Base-by-base conservation (phyloP, 768 basidiomycete genomes). In the Russula griseocarnosa region DNA sequence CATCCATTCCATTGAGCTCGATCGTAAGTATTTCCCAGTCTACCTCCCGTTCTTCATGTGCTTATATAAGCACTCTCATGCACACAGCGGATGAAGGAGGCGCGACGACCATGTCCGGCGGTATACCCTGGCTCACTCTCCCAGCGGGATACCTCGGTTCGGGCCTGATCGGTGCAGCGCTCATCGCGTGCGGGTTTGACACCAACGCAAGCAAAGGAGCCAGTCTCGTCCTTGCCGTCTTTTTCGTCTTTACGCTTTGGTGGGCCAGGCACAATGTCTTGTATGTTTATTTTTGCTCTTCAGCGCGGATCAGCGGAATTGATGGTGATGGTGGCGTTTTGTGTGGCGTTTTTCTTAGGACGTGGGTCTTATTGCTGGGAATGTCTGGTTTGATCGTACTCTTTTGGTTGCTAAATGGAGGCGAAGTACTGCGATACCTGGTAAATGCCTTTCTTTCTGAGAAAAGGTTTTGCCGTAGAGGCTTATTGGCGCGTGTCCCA, bases 121-220 rank as follows among this genome's bases (percentile, higher is more conserved):
- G 92, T 0, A 83, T 94, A 47, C 77, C 82, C 24, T 90, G 86
- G 83, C 74, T 93, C 26, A 93, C 92, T 0, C 82, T 93, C 3
- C 90, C 91, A 3, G 85, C 85, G n/a, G 92, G 93, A 62, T 92
- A 92, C 73, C 83, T 93, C 50, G 91, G 92, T 36, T 88, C 90
- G 5, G 86, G 87, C 5, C 79, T 96, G 70, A 92, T 96, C 58
- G 94, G 94, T 28, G 94, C 92, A 2, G 82, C 82, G 50, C 78
- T 97, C 46, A 94, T 97, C 63, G 83, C 92, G 14, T 92, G 90
- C 66, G 93, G 92, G 14, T 94, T 94, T 72, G 83, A 94, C 74
- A 92, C 90, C 52, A 86, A 90, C 67, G 94, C 94, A 4, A 89
- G 87, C 76, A 96, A 96, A 72, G 71, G 94, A 51, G 93, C 92